These are phyloP conservation scores for Thamnidium elegans DNA, from an alignment of 192 early-diverging fungal species.

Conservation along the genomic window DNA sequence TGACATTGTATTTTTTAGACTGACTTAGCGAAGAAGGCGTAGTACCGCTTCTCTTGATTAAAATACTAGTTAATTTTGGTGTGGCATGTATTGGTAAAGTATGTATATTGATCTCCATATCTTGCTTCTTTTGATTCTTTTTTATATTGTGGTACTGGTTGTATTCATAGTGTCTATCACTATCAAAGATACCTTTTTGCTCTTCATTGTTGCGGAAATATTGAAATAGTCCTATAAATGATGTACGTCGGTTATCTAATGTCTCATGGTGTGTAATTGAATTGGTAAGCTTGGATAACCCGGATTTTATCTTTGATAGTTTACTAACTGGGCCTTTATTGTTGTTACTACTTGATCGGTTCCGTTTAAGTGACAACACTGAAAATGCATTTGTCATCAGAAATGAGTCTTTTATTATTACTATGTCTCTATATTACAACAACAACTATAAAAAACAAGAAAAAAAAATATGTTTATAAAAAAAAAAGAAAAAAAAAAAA, in stretches of 20 bases:
- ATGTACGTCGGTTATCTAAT: too few relatives aligned
- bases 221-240: too few relatives aligned
- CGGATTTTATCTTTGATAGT: slow-evolving; percentile 2
- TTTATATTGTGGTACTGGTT: not conserved
- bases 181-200: not conserved
- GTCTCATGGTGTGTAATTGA: too few relatives aligned
- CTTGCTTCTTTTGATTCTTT: too few relatives aligned
- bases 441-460: not conserved
- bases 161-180: slow-evolving; percentile 6
- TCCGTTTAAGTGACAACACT: slow-evolving; percentile 4
- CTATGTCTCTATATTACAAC: too few relatives aligned
- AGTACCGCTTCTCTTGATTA: too few relatives aligned
- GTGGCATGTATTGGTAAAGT: too few relatives aligned
- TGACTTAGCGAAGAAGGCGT: too few relatives aligned
- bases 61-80: too few relatives aligned
- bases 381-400: slow-evolving; percentile 11
- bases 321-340: not conserved
- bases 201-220: too few relatives aligned
- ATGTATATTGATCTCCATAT: too few relatives aligned
- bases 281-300: not conserved
- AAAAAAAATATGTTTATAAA: not conserved
- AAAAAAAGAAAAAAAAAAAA: not conserved
- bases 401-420: not conserved
- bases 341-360: not conserved
- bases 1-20: too few relatives aligned